Evolutionary conservation across 1,284 basidiomycete species (phyloP).

Genomic region (Trichosporon ovoides): DNA sequence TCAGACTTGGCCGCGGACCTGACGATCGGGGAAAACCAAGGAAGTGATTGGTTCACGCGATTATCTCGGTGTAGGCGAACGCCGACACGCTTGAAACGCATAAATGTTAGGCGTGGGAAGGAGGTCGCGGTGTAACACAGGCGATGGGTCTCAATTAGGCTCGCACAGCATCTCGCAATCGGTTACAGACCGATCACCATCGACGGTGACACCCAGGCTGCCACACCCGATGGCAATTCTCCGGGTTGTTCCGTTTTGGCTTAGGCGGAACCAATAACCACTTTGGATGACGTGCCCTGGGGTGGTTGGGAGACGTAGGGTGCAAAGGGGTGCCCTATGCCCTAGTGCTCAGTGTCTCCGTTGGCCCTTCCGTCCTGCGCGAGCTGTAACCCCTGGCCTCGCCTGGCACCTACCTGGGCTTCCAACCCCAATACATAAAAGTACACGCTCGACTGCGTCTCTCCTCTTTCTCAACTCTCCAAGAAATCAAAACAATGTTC

Average conservation of each 20-base stretch:
- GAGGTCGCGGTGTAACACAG: neutral
- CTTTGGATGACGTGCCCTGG: slow-evolving; percentile 1
- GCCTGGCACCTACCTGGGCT: too few relatives aligned
- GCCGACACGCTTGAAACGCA: neutral
- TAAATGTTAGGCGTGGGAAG: too few relatives aligned
- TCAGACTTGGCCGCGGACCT: neutral
- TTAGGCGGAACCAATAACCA: slow-evolving; percentile 5
- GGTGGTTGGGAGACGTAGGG: neutral
- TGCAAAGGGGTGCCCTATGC: too few relatives aligned
- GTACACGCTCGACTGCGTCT: neutral
- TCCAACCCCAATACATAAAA: neutral
- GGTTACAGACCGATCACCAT: slow-evolving; percentile 1
- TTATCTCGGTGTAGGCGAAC: neutral
- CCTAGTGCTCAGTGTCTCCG: neutral
- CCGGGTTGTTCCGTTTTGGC: slow-evolving; percentile 5
- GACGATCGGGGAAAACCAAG: neutral
- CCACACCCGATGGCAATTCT: slow-evolving; percentile 1
- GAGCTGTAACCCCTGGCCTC: too few relatives aligned
- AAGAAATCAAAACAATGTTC: slow-evolving; percentile 35
- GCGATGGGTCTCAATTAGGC: neutral
- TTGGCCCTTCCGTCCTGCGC: too few relatives aligned
- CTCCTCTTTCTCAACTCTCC: slow-evolving; percentile 6
- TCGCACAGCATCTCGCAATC: neutral
- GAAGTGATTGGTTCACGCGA: neutral
- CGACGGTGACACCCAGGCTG: neutral